Percentiles rank a stretch among this genome's conserved stretches.
These are phyloP conservation scores for Pseudogymnoascus sp. DNA, from an alignment of 2,329 filamentous ascomycete genomes.

Conservation along the genomic window DNA sequence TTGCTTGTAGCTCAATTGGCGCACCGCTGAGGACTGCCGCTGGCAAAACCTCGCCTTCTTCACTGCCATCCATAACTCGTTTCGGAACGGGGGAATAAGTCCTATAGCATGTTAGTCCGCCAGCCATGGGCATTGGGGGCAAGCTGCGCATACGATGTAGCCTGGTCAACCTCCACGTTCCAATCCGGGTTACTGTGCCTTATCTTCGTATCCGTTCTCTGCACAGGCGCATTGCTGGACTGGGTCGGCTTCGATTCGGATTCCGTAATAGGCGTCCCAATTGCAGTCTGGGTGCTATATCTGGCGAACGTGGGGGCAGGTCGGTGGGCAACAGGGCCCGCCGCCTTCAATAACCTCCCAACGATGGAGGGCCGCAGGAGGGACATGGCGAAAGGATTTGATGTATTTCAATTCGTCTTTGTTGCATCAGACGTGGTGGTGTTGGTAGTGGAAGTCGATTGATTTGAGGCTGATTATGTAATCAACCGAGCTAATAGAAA, in stretches of 20 bases:
- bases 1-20: constrained; percentile 85
- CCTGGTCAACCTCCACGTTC: constrained; percentile 72
- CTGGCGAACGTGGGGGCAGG: constrained; percentile 43
- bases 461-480: constrained; percentile 18
- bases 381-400: constrained; percentile 48
- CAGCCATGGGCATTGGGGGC: background rate
- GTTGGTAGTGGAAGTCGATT: constrained; percentile 15
- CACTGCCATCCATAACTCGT: constrained; percentile 83
- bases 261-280: constrained; percentile 34
- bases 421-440: constrained; percentile 11
- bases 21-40: constrained; percentile 88
- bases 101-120: constrained; percentile 44
- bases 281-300: constrained; percentile 45
- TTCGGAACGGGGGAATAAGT: constrained; percentile 88
- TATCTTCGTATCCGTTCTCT: constrained; percentile 17
- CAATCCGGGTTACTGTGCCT: constrained; percentile 67
- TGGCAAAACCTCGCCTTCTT: constrained; percentile 66
- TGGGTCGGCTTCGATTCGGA: constrained; percentile 34
- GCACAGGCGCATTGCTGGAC: constrained; percentile 24
- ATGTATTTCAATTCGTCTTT: constrained; percentile 14
- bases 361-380: constrained; percentile 55
- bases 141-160: constrained; percentile 66
- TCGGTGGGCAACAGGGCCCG: constrained; percentile 34
- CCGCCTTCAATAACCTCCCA: constrained; percentile 46
- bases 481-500: constrained; percentile 17